Conservation (phyloP, 768 basidiomycete species). For the Trametes cingulata region DNA sequence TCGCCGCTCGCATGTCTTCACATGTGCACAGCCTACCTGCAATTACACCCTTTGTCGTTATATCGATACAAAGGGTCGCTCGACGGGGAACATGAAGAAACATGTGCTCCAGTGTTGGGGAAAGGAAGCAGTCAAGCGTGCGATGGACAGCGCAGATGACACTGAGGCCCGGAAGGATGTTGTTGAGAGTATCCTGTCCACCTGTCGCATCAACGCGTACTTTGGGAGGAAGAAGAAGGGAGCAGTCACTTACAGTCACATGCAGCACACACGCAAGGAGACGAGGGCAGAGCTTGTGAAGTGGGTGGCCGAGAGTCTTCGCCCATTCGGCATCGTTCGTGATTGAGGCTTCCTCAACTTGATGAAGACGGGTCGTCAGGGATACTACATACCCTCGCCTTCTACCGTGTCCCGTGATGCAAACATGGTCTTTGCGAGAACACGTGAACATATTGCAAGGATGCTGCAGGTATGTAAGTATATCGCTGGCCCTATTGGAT, state of each 20-base stretch:
- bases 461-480: conserved; percentile 24
- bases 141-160: conserved; percentile 18
- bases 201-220: conserved; percentile 23
- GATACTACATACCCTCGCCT: conserved; percentile 37
- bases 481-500: too few relatives aligned
- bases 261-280: conserved; percentile 29
- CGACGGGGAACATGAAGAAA: conserved; percentile 30
- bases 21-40: conserved; percentile 27
- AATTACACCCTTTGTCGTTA: conserved; percentile 20
- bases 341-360: conserved; percentile 35
- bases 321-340: conserved; percentile 37
- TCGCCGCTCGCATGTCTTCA: conserved; percentile 27
- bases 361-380: conserved; percentile 38
- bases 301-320: conserved; percentile 37
- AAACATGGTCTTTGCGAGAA: conserved; percentile 29
- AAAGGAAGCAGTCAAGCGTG: conserved; percentile 16
- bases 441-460: conserved; percentile 26
- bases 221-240: conserved; percentile 32
- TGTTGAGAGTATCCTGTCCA: conserved; percentile 3
- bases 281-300: conserved; percentile 35
- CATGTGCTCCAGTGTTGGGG: conserved; percentile 40
- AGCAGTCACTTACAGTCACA: conserved; percentile 35
- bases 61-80: conserved; percentile 28
- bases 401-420: conserved; percentile 37
- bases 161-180: background rate